These are phyloP conservation scores for Chaetomidium leptoderma DNA, from an alignment of 495 filamentous ascomycete species.

Conservation along the genomic window DNA sequence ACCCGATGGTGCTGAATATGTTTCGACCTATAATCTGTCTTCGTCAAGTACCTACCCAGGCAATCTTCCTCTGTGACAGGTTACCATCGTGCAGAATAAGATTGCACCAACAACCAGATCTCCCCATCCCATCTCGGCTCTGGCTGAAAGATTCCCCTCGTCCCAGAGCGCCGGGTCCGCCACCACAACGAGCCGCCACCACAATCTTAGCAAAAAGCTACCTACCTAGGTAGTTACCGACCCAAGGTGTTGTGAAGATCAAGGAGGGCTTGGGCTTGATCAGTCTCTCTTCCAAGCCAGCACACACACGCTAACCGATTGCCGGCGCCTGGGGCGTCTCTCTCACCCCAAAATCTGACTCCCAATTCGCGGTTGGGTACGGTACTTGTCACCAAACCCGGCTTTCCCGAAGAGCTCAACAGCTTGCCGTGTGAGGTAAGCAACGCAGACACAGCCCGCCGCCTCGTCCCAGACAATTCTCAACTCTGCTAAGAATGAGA, in stretches of 20 bases:
- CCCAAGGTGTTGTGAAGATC: background rate
- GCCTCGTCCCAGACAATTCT: background rate
- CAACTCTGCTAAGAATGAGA: background rate
- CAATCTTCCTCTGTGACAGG: background rate
- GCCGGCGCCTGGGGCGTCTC: background rate
- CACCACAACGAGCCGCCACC: slow-evolving; percentile 1
- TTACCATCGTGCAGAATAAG: background rate
- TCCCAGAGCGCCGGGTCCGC: slow-evolving; percentile 3
- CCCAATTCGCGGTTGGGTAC: background rate
- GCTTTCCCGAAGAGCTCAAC: background rate
- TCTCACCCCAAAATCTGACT: no score
- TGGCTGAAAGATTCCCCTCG: background rate
- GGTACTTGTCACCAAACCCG: background rate
- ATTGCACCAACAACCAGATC: background rate
- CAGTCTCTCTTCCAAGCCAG: background rate
- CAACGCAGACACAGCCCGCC: background rate
- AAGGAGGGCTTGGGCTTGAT: background rate
- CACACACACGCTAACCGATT: no score
- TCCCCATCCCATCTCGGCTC: background rate
- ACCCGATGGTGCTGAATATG: no score
- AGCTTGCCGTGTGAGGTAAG: background rate
- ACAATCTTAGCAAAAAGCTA: background rate
- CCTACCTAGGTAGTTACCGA: background rate
- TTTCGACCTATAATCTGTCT: no score
- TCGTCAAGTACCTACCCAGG: background rate